phyloP scores from a whole-genome alignment of 768 basidiomycete species.

The Candolleomyces aberdarensis region DNA sequence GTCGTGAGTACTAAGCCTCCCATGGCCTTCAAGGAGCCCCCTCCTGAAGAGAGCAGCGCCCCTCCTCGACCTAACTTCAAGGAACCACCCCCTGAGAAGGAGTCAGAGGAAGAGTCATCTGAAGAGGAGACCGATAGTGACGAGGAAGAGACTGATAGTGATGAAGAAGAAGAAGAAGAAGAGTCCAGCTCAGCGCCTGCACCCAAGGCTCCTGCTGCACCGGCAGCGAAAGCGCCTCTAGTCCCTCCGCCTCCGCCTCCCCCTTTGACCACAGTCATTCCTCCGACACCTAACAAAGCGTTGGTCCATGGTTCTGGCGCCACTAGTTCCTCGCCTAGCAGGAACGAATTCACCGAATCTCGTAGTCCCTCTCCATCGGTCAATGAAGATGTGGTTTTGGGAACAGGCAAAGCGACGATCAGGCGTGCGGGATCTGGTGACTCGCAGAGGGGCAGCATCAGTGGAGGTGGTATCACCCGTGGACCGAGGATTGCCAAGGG shows the following conservation, averaged over 20 bases:
- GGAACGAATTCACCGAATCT: constrained; percentile 34
- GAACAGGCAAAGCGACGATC: constrained; percentile 37
- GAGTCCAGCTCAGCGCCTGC: not conserved
- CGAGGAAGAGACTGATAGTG: constrained; percentile 12
- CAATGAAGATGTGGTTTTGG: constrained; percentile 32
- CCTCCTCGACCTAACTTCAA: constrained; percentile 45
- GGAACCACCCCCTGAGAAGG: constrained; percentile 41
- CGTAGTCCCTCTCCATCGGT: constrained; percentile 37
- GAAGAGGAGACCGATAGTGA: constrained; percentile 10
- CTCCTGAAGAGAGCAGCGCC: constrained; percentile 53
- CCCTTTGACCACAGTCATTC: constrained; percentile 34
- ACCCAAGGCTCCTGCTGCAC: not conserved
- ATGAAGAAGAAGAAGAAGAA: constrained; percentile 9
- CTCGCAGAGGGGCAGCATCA: constrained; percentile 4
- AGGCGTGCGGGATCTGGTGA: constrained; percentile 46
- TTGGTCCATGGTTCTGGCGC: constrained; percentile 32
- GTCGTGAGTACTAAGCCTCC: not conserved
- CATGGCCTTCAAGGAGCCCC: constrained; percentile 56
- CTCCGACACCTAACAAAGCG: constrained; percentile 50
- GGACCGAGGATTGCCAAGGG: constrained; percentile 41
- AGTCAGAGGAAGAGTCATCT: constrained; percentile 5
- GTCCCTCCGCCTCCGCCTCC: constrained; percentile 8
- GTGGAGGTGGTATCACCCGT: constrained; percentile 14
- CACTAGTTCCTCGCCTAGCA: constrained; percentile 32
- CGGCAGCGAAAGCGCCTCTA: not conserved